These are phyloP conservation scores for Ceratocystis variospora DNA, from an alignment of 2,329 filamentous ascomycete genomes.

Conservation along the genomic window DNA sequence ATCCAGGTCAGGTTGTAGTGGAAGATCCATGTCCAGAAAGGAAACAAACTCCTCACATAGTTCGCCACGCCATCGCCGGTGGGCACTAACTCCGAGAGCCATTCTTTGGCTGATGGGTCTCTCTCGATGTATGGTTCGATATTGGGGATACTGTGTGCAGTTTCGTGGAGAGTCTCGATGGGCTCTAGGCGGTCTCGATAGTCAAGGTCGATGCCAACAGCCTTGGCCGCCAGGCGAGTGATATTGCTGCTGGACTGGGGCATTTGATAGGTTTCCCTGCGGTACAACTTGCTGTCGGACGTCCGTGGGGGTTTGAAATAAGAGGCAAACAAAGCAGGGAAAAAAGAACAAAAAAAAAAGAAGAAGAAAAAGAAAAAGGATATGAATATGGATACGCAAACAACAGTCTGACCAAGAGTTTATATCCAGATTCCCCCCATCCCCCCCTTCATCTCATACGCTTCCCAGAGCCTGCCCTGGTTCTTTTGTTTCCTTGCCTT, in stretches of 20 bases:
- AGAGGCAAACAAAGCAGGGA: neutral
- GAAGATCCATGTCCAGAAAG: conserved; percentile 37
- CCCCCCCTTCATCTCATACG: neutral
- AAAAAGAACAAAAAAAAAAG: neutral
- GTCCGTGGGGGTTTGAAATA: neutral
- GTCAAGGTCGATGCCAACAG: conserved; percentile 25
- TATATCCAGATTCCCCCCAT: neutral
- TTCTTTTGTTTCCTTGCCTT: neutral
- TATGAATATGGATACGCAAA: neutral
- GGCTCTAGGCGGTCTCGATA: conserved; percentile 24
- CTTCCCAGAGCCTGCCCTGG: neutral
- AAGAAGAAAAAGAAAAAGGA: neutral
- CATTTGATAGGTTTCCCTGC: neutral
- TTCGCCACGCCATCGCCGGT: conserved; percentile 10
- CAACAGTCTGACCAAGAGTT: neutral
- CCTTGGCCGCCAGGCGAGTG: conserved; percentile 23
- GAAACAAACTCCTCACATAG: conserved; percentile 34
- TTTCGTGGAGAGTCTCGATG: conserved; percentile 22
- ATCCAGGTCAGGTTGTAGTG: conserved; percentile 38
- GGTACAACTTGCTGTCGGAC: neutral
- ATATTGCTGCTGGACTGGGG: conserved; percentile 18
- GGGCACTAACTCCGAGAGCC: conserved; percentile 13
- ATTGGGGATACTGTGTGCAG: conserved; percentile 20
- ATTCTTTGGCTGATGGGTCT: conserved; percentile 14
- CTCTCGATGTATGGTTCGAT: conserved; percentile 19